Base-by-base conservation (phyloP, 2,329 filamentous ascomycete species). In the Aspergillus spinulosporus region DNA sequence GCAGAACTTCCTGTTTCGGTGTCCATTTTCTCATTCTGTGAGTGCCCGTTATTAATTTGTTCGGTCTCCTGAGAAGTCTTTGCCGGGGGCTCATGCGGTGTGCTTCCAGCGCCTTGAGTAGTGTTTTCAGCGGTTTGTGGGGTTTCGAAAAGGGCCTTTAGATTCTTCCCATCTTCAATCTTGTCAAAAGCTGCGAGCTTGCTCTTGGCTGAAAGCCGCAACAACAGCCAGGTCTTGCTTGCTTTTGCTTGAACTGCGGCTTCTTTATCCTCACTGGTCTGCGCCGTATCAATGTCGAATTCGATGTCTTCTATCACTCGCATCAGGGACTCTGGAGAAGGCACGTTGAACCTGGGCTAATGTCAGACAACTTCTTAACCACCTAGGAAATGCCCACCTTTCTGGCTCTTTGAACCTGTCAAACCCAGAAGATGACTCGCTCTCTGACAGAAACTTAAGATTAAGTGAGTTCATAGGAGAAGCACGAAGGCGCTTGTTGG, bases 221-320 rank as follows among this genome's bases (percentile, higher is more conserved):
- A 78, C 4, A 91, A 90, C 64, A 92, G 85, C 94, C 94, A 99
- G 55, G 86, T 88, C 72, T 95, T 93, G 77, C 91, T 96, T 15
- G 88, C 85, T 72, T 95, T 96, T 54, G 86, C 82, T 61, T 89
- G 88, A 75, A 72, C 83, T 76, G 77, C 82, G 64, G 74, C 72
- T 48, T 82, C 78, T 67, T 80, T 84, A 60, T 87, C 85, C 56
- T 83, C 82, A 40, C 85, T 81, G 40, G 77, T 85, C 54, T 83
- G 83, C 7, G 90, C 88, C 82, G 93, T 91, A 15, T 92, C 89
- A 52, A 96, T 85, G 71, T 97, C 91, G 65, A 97, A 86, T 55
- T 96, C 88, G 67, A 91, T 89, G 54, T 86, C 83, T 60, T 87
- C 84, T 61, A 97, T 92, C 58, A 85, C 86, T 59, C 82, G 81